A percentile compares a stretch with the other conserved stretches of the same genome.
Evolutionary conservation across 768 basidiomycete genomes (phyloP).

Genomic region (Pulveroboletus sp.): DNA sequence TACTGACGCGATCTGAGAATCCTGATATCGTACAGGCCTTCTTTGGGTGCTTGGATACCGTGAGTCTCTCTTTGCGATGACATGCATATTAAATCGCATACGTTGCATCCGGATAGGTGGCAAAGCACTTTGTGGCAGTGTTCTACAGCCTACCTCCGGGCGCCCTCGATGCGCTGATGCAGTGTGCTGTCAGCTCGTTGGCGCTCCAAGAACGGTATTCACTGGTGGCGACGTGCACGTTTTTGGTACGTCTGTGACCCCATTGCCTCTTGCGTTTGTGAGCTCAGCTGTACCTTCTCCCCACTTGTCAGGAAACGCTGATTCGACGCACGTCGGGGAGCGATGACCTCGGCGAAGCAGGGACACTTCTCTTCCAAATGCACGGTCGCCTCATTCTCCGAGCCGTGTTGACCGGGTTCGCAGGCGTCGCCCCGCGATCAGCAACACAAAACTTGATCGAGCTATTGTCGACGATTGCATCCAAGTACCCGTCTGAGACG

Average conservation of each 20-base stretch:
- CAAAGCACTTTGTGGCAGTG: conserved; percentile 56
- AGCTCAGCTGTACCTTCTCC: background rate
- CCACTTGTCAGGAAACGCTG: conserved; percentile 49
- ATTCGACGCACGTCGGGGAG: conserved; percentile 63
- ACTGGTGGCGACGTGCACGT: conserved; percentile 76
- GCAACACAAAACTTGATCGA: conserved; percentile 84
- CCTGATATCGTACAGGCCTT: conserved; percentile 91
- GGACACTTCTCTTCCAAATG: conserved; percentile 46
- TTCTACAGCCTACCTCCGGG: conserved; percentile 66
- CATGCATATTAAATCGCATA: no score
- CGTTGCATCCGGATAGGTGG: conserved; percentile 30
- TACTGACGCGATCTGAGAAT: conserved; percentile 50
- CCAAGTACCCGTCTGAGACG: conserved; percentile 51
- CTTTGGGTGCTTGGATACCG: conserved; percentile 79
- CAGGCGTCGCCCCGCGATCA: conserved; percentile 80
- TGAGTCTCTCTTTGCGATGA: conserved; percentile 30
- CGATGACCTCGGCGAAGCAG: conserved; percentile 57
- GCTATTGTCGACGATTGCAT: conserved; percentile 65
- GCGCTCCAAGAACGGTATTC: conserved; percentile 83
- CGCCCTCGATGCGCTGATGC: conserved; percentile 64
- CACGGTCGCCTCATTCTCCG: conserved; percentile 71
- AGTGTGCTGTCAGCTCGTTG: conserved; percentile 64
- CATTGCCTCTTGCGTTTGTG: background rate
- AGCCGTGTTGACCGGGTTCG: conserved; percentile 77
- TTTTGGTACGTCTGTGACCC: conserved; percentile 56